Percentiles rank a stretch among this genome's conserved stretches.
phyloP scores from a whole-genome alignment of 2,329 filamentous ascomycete species.

The Lecanicillium sp. region DNA sequence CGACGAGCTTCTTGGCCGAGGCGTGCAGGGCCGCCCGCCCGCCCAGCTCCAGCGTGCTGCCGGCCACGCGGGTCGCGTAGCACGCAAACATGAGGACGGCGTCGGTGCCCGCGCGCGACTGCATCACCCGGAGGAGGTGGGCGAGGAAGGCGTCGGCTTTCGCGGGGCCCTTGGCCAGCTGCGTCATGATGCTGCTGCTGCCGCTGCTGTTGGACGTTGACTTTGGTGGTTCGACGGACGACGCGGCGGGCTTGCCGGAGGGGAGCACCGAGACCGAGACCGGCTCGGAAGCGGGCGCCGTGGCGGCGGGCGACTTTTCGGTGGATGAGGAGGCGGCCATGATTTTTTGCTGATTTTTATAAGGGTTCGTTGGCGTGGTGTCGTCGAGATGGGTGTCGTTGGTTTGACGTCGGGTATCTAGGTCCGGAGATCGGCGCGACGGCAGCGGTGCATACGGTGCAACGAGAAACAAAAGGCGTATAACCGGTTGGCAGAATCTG shows the following conservation, averaged over 20 bases:
- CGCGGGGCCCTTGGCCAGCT: constrained; percentile 22
- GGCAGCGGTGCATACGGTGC: too few species aligned
- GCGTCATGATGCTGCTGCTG: constrained; percentile 10
- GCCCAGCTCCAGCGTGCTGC: constrained; percentile 41
- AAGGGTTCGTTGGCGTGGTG: too few species aligned
- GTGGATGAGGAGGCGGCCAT: constrained; percentile 3
- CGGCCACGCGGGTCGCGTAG: constrained; percentile 55
- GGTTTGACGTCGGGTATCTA: too few species aligned
- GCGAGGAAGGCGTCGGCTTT: constrained; percentile 45
- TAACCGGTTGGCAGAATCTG: too few species aligned
- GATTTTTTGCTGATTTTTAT: too few species aligned
- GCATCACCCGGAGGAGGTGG: constrained; percentile 55
- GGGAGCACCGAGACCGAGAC: constrained; percentile 12
- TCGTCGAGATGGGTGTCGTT: too few species aligned
- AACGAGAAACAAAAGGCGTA: too few species aligned
- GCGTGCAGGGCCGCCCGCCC: constrained; percentile 50
- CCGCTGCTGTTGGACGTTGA: constrained; percentile 7
- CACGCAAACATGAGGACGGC: constrained; percentile 59
- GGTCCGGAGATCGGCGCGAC: too few species aligned
- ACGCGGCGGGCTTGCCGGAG: constrained; percentile 8
- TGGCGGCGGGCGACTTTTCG: constrained; percentile 2
- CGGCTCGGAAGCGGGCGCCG: constrained; percentile 6
- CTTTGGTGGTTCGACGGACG: constrained; percentile 1
- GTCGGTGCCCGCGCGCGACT: constrained; percentile 63
- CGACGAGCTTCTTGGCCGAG: constrained; percentile 42